Percentiles rank a stretch among this genome's conserved stretches.
Conservation (phyloP, 2,329 filamentous ascomycete species). For the Ploettnerulaceae sp. region DNA sequence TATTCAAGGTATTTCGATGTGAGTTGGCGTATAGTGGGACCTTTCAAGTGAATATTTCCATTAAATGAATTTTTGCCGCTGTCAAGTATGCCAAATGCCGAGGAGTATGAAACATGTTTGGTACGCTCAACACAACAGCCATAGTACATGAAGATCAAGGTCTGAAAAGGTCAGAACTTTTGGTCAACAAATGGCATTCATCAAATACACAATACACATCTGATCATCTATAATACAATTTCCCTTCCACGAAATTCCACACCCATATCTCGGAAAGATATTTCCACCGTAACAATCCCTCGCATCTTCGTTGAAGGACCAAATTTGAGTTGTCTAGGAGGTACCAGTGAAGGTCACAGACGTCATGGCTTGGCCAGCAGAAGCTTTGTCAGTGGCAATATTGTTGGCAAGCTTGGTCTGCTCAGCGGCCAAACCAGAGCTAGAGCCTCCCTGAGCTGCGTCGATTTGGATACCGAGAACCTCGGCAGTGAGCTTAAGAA, state of each 20-base stretch:
- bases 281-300: background rate
- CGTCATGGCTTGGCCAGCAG: constrained; percentile 44
- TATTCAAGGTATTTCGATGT: too few relatives aligned
- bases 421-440: constrained; percentile 42
- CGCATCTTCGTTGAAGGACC: background rate
- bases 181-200: constrained; percentile 4
- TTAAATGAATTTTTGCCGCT: too few relatives aligned
- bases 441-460: constrained; percentile 43
- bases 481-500: constrained; percentile 51
- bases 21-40: too few relatives aligned
- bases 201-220: constrained; percentile 6
- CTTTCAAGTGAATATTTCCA: too few relatives aligned
- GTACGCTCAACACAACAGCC: background rate
- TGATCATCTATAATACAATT: background rate
- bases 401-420: constrained; percentile 50
- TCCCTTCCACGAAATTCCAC: background rate
- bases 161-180: background rate
- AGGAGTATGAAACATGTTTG: too few relatives aligned
- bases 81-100: too few relatives aligned
- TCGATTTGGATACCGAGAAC: constrained; percentile 47
- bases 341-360: constrained; percentile 36
- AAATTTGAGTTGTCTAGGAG: constrained; percentile 10
- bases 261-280: background rate
- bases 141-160: background rate
- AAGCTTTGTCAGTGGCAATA: constrained; percentile 43